Evolutionary conservation across 306 rosid genomes (phyloP).

Genomic region (Canavalia ensiformis): DNA sequence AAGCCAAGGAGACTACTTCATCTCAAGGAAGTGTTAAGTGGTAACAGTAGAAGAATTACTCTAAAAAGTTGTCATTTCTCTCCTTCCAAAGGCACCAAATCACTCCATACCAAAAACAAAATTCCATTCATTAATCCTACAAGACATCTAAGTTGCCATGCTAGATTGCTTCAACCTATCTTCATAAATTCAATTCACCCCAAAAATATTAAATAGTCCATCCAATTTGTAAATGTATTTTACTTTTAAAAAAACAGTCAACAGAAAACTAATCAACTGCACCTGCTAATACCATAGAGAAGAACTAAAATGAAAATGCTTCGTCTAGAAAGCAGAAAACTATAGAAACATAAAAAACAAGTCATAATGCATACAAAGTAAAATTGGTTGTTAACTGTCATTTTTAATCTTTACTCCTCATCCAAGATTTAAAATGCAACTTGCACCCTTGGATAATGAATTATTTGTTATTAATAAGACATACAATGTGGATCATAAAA

Average conservation of each 20-base stretch:
- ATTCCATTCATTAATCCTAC: neutral
- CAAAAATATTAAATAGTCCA: neutral
- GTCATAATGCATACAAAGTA: neutral
- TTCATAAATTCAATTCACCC: neutral
- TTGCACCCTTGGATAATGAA: neutral
- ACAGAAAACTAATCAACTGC: constrained; percentile 26
- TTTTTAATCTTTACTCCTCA: neutral
- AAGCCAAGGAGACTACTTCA: neutral
- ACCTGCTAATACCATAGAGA: neutral
- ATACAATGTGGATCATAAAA: constrained; percentile 7
- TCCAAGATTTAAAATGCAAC: neutral
- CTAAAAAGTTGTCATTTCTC: neutral
- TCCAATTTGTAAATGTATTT: neutral
- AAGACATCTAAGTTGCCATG: neutral
- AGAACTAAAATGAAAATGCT: neutral
- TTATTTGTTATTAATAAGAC: neutral
- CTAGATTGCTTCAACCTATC: too few relatives aligned
- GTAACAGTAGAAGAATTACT: neutral
- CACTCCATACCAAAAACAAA: neutral
- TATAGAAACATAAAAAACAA: neutral
- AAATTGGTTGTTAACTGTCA: neutral
- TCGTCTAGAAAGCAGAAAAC: neutral
- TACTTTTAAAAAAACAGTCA: neutral
- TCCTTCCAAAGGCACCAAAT: neutral
- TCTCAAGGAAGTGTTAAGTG: neutral